Evolutionary conservation across 1,284 basidiomycete genomes (phyloP), one percentile per base, ranked within the genome.

Genomic region (Apiotrichum porosum): DNA sequence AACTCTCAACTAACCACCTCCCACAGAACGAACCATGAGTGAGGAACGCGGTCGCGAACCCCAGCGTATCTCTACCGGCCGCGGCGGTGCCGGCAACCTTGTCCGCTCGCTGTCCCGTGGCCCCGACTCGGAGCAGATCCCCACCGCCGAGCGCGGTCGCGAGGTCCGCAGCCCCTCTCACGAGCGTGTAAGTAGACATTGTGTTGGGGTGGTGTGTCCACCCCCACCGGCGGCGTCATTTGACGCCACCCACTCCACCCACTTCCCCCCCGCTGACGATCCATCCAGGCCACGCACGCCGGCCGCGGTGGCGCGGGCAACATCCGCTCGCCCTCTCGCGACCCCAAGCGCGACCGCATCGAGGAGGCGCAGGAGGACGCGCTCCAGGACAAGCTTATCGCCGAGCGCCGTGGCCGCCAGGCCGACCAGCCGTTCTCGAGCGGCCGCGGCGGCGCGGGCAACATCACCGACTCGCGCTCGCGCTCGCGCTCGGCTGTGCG

Each of bases 221-320:
- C n/a, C n/a, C n/a, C n/a, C n/a, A n/a, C n/a, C n/a, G n/a, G n/a
- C n/a, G n/a, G 14, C 34, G 5, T 5, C 33, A 34, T 17, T 10
- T n/a, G 33, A 17, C 17, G 33, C 33, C 24, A 26, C 5, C 21
- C 28, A 19, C 17, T 10, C 31, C n/a, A 30, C n/a, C 28, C 6
- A 8, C 33, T 8, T 8, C 14, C 14, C 14, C 15, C 31, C 9
- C 36, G 28, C 51, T 53, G 15, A 53, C 36, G 3, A 4, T 21
- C 8, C 12, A 6, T 28, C 6, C 45, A 69, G 69, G 54, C 66
- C n/a, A 66, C 58, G 18, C 69, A 68, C 56, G 62, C 70, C 10
- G 72, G 72, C 36, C 69, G 72, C 44, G 72, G 72, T 17, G 72
- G 72, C 32, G 61, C 64, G n/a, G 72, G 71, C 24, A 74, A 74